These are phyloP conservation scores for Lichina pygmaea DNA, from an alignment of 495 filamentous ascomycete species.

Conservation along the genomic window DNA sequence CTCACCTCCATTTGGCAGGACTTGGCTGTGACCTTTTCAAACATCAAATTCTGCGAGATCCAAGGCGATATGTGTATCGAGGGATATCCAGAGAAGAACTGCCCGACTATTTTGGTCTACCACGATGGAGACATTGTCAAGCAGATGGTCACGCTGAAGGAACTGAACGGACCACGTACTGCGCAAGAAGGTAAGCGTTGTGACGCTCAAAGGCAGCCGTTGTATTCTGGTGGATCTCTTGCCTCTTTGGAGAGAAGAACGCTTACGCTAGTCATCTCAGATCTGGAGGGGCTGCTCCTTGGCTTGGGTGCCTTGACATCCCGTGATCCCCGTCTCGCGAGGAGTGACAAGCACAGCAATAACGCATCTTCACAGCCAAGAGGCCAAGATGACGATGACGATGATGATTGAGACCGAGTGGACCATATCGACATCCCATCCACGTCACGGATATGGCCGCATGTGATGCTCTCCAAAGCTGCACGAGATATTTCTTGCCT, in stretches of 20 bases:
- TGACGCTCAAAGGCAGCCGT: neutral
- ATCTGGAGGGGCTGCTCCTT: constrained; percentile 52
- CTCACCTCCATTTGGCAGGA: constrained; percentile 71
- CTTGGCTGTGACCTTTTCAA: constrained; percentile 57
- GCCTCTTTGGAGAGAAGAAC: neutral
- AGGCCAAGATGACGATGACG: constrained; percentile 19
- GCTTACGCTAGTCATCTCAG: constrained; percentile 10
- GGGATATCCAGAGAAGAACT: constrained; percentile 81
- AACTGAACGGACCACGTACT: constrained; percentile 43
- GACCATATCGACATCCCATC: too few species aligned
- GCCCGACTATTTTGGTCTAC: constrained; percentile 82
- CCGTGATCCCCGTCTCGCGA: constrained; percentile 41
- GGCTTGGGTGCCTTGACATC: constrained; percentile 50
- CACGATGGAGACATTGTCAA: constrained; percentile 71
- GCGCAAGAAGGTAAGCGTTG: constrained; percentile 26
- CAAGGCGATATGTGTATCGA: constrained; percentile 82
- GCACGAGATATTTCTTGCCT: neutral
- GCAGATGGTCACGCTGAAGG: constrained; percentile 65
- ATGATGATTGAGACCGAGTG: constrained; percentile 45
- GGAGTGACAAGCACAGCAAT: constrained; percentile 27
- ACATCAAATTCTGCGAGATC: constrained; percentile 97
- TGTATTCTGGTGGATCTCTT: neutral
- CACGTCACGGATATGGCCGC: neutral
- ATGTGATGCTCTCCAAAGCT: neutral
- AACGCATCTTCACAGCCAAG: constrained; percentile 17